These are phyloP conservation scores for Albatrellus ellisii DNA, from an alignment of 768 basidiomycete species.

Conservation along the genomic window DNA sequence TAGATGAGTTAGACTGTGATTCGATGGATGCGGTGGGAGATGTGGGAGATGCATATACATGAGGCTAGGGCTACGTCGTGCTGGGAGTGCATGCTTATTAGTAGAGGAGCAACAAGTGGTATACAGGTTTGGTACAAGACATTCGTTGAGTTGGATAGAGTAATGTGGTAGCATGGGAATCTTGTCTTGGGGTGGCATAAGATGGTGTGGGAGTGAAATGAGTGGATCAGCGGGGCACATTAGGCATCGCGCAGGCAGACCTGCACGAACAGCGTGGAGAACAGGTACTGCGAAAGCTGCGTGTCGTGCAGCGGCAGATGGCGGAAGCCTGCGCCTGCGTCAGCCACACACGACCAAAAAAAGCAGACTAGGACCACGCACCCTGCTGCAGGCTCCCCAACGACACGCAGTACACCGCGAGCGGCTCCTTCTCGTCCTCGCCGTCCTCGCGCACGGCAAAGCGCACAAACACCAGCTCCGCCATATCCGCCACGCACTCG, in stretches of 20 bases:
- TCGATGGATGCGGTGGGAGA: too few relatives aligned
- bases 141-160: too few relatives aligned
- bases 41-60: too few relatives aligned
- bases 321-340: slow-evolving; percentile 78
- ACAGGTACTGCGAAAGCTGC: slow-evolving; percentile 72
- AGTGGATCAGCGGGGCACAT: neutral
- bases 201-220: too few relatives aligned
- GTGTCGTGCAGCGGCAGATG: slow-evolving; percentile 85
- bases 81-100: neutral
- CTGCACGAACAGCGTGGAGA: slow-evolving; percentile 1
- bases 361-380: slow-evolving; percentile 25
- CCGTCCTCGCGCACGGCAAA: slow-evolving; percentile 64
- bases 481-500: slow-evolving; percentile 62
- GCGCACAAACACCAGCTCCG: slow-evolving; percentile 72
- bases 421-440: slow-evolving; percentile 43
- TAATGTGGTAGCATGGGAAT: too few relatives aligned
- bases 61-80: too few relatives aligned
- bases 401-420: slow-evolving; percentile 64
- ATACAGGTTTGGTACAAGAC: neutral
- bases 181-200: too few relatives aligned
- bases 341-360: slow-evolving; percentile 17
- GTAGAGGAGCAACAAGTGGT: neutral
- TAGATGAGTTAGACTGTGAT: too few relatives aligned
- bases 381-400: slow-evolving; percentile 64
- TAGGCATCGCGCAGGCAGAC: neutral